A percentile compares a stretch with the other conserved stretches of the same genome.
Evolutionary conservation across 2,329 filamentous ascomycete species (phyloP).

Genomic region (Ustulina deusta): DNA sequence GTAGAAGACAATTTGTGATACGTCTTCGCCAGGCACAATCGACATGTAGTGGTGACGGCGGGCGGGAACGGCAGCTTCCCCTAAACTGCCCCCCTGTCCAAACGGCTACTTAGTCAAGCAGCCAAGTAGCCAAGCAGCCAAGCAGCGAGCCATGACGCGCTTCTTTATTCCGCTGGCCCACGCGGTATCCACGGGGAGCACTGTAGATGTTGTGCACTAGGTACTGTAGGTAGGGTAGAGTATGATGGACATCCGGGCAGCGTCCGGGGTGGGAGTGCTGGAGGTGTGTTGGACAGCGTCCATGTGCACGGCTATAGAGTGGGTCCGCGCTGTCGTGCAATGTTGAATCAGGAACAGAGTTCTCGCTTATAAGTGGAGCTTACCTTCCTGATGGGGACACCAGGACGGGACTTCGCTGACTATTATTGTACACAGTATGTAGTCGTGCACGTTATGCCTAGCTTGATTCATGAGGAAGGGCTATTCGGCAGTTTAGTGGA

Average conservation of each 20-base stretch:
- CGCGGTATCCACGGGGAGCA: slow-evolving; percentile 7
- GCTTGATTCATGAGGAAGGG: not conserved
- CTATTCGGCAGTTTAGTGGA: not conserved
- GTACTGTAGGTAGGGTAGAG: slow-evolving; percentile 4
- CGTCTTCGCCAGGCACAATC: not conserved
- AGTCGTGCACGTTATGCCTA: not conserved
- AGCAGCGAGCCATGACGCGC: slow-evolving; percentile 30
- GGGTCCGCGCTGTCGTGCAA: slow-evolving; percentile 8
- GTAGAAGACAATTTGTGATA: not conserved
- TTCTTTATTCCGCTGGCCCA: slow-evolving; percentile 23
- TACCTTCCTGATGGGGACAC: not conserved
- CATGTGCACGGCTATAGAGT: not conserved
- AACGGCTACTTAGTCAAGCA: not conserved
- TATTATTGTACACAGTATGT: not conserved
- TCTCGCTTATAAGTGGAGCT: not conserved
- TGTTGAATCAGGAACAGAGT: slow-evolving; percentile 19
- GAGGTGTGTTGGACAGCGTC: not conserved
- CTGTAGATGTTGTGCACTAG: not conserved
- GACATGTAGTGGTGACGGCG: not conserved
- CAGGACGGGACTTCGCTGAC: not conserved
- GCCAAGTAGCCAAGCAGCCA: slow-evolving; percentile 10
- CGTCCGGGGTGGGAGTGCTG: not conserved
- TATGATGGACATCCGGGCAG: not conserved
- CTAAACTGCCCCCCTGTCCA: slow-evolving; percentile 14
- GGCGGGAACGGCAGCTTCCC: slow-evolving; percentile 13